These are phyloP conservation scores for Vanrija sp. DNA, from an alignment of 1,284 basidiomycete genomes.

Conservation along the genomic window DNA sequence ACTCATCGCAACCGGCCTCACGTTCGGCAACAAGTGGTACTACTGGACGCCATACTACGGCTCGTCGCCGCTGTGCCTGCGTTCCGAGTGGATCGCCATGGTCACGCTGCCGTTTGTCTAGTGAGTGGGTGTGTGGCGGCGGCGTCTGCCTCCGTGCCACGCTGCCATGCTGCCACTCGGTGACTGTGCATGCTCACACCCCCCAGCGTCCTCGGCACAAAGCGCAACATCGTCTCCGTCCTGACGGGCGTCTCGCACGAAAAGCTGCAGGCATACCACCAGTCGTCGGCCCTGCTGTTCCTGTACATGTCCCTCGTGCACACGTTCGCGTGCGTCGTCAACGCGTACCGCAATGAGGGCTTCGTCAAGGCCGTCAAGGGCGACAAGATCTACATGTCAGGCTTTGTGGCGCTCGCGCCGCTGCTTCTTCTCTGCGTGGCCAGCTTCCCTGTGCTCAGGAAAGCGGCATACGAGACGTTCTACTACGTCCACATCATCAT, in stretches of 20 bases:
- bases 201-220: constrained; percentile 43
- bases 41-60: constrained; percentile 15
- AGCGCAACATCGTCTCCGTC: constrained; percentile 49
- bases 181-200: too few species aligned
- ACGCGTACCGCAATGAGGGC: constrained; percentile 5
- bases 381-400: constrained; percentile 44
- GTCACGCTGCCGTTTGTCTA: constrained; percentile 14
- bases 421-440: constrained; percentile 35
- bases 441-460: constrained; percentile 37
- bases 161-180: too few species aligned
- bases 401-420: constrained; percentile 49
- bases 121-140: background rate
- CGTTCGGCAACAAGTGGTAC: constrained; percentile 11
- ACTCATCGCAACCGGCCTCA: constrained; percentile 1
- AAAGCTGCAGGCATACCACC: constrained; percentile 53
- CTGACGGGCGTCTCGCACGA: constrained; percentile 53
- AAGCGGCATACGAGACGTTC: constrained; percentile 50
- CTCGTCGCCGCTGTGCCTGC: constrained; percentile 9
- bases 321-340: constrained; percentile 45
- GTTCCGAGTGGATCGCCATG: constrained; percentile 16
- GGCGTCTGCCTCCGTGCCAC: too few species aligned
- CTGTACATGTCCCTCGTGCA: constrained; percentile 47
- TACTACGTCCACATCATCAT: constrained; percentile 44
- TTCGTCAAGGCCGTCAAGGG: background rate
- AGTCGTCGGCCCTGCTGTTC: constrained; percentile 45